Conservation (phyloP, 2,329 filamentous ascomycete genomes). For the Ophiostoma tasmaniense region DNA sequence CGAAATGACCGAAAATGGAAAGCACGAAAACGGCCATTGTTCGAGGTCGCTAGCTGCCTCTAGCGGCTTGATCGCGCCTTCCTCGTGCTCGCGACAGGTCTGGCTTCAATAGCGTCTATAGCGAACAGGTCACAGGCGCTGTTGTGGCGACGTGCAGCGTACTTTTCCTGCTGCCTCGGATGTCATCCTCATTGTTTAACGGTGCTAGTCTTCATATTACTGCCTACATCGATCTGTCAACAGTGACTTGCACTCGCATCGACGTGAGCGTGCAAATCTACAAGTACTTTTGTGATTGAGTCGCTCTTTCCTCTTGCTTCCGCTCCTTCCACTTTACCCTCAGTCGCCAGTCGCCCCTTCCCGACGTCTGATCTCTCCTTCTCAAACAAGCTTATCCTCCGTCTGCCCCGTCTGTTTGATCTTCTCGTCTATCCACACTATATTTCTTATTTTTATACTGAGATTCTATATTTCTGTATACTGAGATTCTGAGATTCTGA, state of each 20-base stretch:
- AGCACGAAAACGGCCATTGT: background rate
- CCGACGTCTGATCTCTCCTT: conserved; percentile 3
- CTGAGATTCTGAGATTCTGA: too few relatives aligned
- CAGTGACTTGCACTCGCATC: background rate
- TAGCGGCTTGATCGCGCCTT: background rate
- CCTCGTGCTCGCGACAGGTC: background rate
- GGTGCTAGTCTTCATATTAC: background rate
- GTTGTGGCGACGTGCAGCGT: conserved; percentile 1
- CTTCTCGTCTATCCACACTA: background rate
- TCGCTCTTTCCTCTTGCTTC: background rate
- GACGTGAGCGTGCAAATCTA: background rate
- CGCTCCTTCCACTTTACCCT: background rate
- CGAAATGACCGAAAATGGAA: background rate
- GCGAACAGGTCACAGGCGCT: conserved; percentile 4
- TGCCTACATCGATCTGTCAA: background rate
- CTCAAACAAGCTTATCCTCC: background rate
- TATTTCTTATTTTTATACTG: too few relatives aligned
- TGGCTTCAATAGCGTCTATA: too few relatives aligned
- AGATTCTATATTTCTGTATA: too few relatives aligned
- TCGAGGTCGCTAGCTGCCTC: background rate
- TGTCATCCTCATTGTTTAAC: too few relatives aligned
- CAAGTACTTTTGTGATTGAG: too few relatives aligned
- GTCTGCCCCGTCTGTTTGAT: background rate
- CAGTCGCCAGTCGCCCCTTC: background rate
- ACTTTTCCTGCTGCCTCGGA: background rate